Percentiles rank a stretch among this genome's conserved stretches.
phyloP scores from a whole-genome alignment of 192 early-diverging fungal genomes.

The Podila verticillata region DNA sequence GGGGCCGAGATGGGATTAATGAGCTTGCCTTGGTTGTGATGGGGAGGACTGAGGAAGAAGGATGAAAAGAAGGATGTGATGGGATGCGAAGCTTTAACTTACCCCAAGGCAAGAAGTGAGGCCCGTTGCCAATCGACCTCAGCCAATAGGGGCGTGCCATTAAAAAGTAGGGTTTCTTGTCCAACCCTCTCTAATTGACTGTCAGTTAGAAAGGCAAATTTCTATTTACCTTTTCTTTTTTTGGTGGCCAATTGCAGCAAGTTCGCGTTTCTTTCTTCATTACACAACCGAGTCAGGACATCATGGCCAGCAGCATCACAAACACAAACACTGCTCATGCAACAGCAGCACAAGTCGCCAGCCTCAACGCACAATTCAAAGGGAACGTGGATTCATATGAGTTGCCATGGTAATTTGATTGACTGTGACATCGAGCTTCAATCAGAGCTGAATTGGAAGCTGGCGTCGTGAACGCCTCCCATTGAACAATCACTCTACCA shows the following conservation, averaged over 20 bases:
- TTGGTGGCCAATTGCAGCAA: neutral
- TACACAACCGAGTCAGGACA: neutral
- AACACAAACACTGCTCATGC: conserved; percentile 2
- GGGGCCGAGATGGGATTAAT: conserved; percentile 5
- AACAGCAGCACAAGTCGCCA: conserved; percentile 38
- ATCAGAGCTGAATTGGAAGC: neutral
- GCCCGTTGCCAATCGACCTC: neutral
- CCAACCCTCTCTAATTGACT: neutral
- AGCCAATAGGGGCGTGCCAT: conserved; percentile 17
- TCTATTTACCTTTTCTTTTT: neutral
- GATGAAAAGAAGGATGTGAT: neutral
- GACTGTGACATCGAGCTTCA: neutral
- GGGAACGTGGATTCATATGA: conserved; percentile 63
- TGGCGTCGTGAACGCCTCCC: no score
- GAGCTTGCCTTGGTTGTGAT: neutral
- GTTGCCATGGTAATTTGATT: conserved; percentile 55
- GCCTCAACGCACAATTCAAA: conserved; percentile 50
- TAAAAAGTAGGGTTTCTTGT: no score
- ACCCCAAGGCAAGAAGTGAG: neutral
- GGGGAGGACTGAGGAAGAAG: neutral
- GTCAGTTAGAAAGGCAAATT: neutral
- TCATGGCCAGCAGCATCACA: conserved; percentile 30
- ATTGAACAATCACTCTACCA: neutral
- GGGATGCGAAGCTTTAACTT: neutral
- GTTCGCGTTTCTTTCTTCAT: conserved; percentile 3